Conservation (phyloP, 2,329 filamentous ascomycete genomes). For the Arthrobotrys musiformis region DNA sequence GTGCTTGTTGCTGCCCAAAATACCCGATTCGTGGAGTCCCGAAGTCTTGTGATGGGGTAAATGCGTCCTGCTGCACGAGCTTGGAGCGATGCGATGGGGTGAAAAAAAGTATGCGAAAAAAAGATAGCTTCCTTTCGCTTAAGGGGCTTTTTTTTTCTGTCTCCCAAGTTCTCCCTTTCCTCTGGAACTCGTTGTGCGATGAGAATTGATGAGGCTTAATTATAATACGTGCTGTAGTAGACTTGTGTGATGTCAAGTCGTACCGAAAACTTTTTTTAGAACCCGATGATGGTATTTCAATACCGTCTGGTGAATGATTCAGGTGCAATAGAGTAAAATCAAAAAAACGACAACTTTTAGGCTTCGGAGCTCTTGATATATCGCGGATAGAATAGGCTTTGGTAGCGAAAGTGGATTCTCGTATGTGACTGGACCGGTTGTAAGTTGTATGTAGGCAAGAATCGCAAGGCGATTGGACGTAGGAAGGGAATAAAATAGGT, state of each 20-base stretch:
- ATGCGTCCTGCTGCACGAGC: conserved; percentile 41
- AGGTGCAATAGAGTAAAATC: background rate
- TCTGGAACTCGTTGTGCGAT: conserved; percentile 37
- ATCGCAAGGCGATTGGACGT: conserved; percentile 36
- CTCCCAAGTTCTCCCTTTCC: background rate
- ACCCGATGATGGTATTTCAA: conserved; percentile 12
- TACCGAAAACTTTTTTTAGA: conserved; percentile 41
- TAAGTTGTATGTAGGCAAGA: background rate
- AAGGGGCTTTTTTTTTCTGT: conserved; percentile 30
- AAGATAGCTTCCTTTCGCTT: conserved; percentile 45
- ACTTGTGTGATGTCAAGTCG: conserved; percentile 47
- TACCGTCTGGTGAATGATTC: background rate
- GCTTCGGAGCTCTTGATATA: conserved; percentile 24
- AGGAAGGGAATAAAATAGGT: background rate
- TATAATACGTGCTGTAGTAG: conserved; percentile 42
- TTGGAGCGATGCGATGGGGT: conserved; percentile 27
- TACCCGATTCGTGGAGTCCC: conserved; percentile 52
- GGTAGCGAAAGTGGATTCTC: conserved; percentile 31
- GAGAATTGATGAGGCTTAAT: conserved; percentile 52
- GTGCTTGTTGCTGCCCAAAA: conserved; percentile 47
- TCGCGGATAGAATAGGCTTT: conserved; percentile 8
- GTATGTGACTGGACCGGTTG: conserved; percentile 40
- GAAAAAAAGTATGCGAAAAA: conserved; percentile 18
- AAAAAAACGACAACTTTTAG: conserved; percentile 40
- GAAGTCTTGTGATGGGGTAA: conserved; percentile 47